These are phyloP conservation scores for Curvularia lunata DNA, from an alignment of 2,329 filamentous ascomycete genomes.

Conservation along the genomic window DNA sequence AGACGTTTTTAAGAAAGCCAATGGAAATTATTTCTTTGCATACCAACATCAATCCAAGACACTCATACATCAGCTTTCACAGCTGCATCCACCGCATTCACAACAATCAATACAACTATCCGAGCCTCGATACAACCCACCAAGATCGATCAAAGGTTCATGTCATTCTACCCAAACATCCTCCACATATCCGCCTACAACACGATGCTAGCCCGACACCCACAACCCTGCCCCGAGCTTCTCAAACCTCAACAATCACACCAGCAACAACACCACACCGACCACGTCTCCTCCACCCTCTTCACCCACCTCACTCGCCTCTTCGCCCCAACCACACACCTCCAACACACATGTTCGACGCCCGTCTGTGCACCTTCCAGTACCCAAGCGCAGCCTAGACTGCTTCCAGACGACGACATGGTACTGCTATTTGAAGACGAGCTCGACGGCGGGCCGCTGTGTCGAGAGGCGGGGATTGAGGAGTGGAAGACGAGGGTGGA, in stretches of 20 bases:
- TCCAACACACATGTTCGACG: constrained; percentile 19
- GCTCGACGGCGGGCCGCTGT: constrained; percentile 29
- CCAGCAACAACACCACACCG: background rate
- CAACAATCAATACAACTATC: background rate
- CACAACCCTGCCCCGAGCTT: background rate
- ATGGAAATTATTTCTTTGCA: background rate
- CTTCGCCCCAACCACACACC: constrained; percentile 23
- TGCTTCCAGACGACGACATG: constrained; percentile 22
- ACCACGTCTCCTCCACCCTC: constrained; percentile 22
- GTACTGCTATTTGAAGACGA: constrained; percentile 11
- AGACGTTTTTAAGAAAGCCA: background rate
- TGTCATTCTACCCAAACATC: constrained; percentile 15
- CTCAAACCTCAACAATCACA: background rate
- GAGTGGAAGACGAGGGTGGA: constrained; percentile 21
- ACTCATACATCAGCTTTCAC: background rate
- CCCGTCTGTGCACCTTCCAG: constrained; percentile 3
- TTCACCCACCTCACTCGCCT: constrained; percentile 22
- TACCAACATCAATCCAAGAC: background rate
- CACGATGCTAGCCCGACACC: constrained; percentile 1
- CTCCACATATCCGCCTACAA: constrained; percentile 6
- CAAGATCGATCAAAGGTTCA: background rate
- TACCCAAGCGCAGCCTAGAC: background rate
- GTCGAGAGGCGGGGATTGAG: constrained; percentile 31
- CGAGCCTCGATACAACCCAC: background rate
- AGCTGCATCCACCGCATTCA: background rate